Base-by-base conservation (phyloP, 2,329 filamentous ascomycete species). In the Aspergillus jensenii region DNA sequence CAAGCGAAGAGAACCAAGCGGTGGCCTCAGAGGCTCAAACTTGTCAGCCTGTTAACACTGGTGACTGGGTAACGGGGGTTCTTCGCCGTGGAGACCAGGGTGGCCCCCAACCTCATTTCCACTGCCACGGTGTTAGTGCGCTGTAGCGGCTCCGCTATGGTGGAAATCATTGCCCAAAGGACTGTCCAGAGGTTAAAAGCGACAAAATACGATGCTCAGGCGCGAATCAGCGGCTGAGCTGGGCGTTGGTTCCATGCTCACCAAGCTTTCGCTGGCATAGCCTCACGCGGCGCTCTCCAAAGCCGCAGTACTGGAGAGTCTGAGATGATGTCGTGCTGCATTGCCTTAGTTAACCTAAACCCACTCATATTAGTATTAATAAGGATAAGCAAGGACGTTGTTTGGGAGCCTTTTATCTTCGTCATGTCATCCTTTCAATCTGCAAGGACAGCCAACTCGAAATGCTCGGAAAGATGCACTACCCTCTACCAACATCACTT, bases 381-480 rank as follows among this genome's bases (percentile, higher is more conserved):
- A 49, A 23, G 27, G 31, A 23, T n/a, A 9, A 7, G n/a, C 46
- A 23, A 15, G 31, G 46, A 12, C 6, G 23, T 21, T 15, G 9
- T 12, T 49, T 39, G 15, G 3, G 14, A 3, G 27, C 9, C 35
- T 51, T 43, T 52, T 52, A 52, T 52, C 27, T 25, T 8, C 50
- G 41, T 31, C 25, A 52, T 52, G 50, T 17, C 14, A 19, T 31
- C n/a, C 37, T 14, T 40, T 19, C 21, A 40, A n/a, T 8, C 35
- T 40, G 48, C 19, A 31, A 41, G n/a, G 23, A 41, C 27, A 2
- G 37, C 14, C 31, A 35, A 37, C 43, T 25, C 8, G 41, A 45
- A 15, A 53, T 53, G 41, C 41, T 53, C 14, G 41, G 15, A 45
- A 54, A 48, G 25, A 54, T 54, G 52, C 52, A 54, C 37, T 37